Evolutionary conservation across 78 protist species (phyloP), one percentile per base, ranked within the genome.

Genomic region (Dictyostelium brefeldianum): DNA sequence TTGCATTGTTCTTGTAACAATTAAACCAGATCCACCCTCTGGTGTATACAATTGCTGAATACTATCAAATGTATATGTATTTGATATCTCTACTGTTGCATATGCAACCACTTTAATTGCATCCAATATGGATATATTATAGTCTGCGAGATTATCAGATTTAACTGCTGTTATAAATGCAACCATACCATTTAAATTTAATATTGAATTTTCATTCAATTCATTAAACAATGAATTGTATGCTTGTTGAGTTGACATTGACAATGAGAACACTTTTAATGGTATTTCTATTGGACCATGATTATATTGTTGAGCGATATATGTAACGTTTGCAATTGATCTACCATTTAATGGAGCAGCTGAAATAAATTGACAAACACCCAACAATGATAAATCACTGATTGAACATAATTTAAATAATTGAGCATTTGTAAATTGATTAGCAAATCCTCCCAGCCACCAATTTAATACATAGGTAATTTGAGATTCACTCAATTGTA

Each of bases 361-460:
- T 0, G 54, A 59, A 3, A 65, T 17, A 15, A 67, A 75, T 75
- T 85, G 92, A 29, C 92, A 85, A 71, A 67, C 47, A 18, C 64
- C 81, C 20, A 85, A 18, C 22, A 57, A 8, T 20, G 36, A 11
- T 1, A 22, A 2, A 27, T 43, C 57, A 2, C 54, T 18, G 2
- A 83, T 36, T 18, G 14, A 10, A 73, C 91, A 83, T 8, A 46
- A 15, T 5, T 41, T 25, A 2, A 41, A 25, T 10, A 71, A 14
- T 9, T 22, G 15, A 17, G 54, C 0, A 4, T 27, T n/a, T 15
- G 83, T 85, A 36, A 25, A 36, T 2, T 10, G 25, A 2, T 22
- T 4, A 18, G 83, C 59, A 6, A 62, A 85, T 12, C 5, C 47
- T 22, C 69, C 31, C 11, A 82, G 11, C 78, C 73, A 85, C 92